Base-by-base conservation (phyloP, 768 basidiomycete species). In the Suillus americanus region DNA sequence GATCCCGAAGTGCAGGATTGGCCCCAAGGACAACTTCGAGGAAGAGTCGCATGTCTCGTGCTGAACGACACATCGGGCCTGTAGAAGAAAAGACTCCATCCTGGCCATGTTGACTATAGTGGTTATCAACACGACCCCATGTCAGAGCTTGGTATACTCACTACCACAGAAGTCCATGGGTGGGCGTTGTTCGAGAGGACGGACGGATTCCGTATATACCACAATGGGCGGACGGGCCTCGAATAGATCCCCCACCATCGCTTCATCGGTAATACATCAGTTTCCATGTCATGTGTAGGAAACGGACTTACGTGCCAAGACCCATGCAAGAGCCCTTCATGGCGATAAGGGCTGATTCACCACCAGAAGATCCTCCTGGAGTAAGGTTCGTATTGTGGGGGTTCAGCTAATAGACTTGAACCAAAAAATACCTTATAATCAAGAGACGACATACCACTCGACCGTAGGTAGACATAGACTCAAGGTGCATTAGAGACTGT, bases 291-390 rank as follows among this genome's bases (percentile, higher is more conserved):
- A 40, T 33, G 37, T 48, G 14, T 53, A 6, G 1, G 38, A 40
- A 71, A 64, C 74, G 72, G 3, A 66, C 72, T 66, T 45, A 55
- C 74, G 78, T 80, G 35, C 83, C 82, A 38, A 83, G 69, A 12
- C 84, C 81, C 37, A 85, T 65, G 33, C 79, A 79, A 23, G 78
- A 76, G 45, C 83, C 83, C 38, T 78, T 78, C 61, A 85, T 65
- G 8, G 82, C 82, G 1, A 85, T 61, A 1, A 85, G 68, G 0
- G 85, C 82, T 3, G 78, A 76, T 70, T 84, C 85, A 30, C 85
- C 85, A 8, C 85, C 85, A 1, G 81, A 81, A 13, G 83, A 84
- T 25, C 85, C 85, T 18, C 85, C 85, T 1, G 78, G 69, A 0
- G 80, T 82, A 33, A 83, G 70, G 14, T 72, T 50, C 3, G 78